phyloP scores from a whole-genome alignment of 2,329 filamentous ascomycete genomes.

The Pseudocercospora vitis region DNA sequence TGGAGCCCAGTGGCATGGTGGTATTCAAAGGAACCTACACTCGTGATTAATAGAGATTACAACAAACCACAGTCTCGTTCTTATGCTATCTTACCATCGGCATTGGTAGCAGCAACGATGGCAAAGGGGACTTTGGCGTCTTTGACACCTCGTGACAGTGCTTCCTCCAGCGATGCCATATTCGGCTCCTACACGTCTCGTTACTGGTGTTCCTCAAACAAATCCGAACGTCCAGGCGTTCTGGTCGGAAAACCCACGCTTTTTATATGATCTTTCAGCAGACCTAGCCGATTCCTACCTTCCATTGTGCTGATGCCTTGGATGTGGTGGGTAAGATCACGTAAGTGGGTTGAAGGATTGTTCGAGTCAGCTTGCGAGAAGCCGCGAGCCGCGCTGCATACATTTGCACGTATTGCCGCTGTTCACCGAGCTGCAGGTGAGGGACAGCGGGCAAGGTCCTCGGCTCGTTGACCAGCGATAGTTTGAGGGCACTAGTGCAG shows the following conservation, averaged over 20 bases:
- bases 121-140: slow-evolving; percentile 37
- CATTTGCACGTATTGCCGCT: slow-evolving; percentile 1
- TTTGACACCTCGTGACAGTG: slow-evolving; percentile 32
- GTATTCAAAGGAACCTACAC: slow-evolving; percentile 34
- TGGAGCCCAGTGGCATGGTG: slow-evolving; percentile 33
- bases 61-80: not conserved
- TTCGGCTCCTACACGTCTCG: slow-evolving; percentile 5
- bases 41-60: not conserved
- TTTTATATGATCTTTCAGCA: slow-evolving; percentile 14
- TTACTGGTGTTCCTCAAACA: not conserved
- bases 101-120: slow-evolving; percentile 33
- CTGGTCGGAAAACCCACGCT: slow-evolving; percentile 13
- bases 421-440: not conserved
- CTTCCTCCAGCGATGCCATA: slow-evolving; percentile 29
- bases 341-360: not conserved
- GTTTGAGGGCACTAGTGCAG: slow-evolving; percentile 1
- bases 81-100: slow-evolving; percentile 24
- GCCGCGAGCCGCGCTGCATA: not conserved
- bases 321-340: too few relatives aligned
- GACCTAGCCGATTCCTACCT: not conserved
- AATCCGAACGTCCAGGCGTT: too few relatives aligned
- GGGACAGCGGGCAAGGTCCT: slow-evolving; percentile 6
- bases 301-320: not conserved
- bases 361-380: not conserved
- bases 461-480: slow-evolving; percentile 1